Percentiles rank a stretch among this genome's conserved stretches.
Conservation (phyloP, 202 grass and related monocot genomes). For the Hordeum pubiflorum region DNA sequence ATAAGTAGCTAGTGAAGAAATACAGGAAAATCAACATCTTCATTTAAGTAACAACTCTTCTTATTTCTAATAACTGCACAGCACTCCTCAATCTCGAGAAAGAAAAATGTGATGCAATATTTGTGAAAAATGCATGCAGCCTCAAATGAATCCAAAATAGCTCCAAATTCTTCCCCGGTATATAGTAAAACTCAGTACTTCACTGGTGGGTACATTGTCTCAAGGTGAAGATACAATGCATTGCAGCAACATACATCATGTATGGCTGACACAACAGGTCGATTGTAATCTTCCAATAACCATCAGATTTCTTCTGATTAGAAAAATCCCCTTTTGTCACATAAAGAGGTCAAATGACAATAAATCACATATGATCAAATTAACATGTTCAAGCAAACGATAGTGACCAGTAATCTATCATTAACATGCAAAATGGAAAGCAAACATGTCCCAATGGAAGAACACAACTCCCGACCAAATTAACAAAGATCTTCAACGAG, state of each 20-base stretch:
- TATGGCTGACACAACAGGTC: not conserved
- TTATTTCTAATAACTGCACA: slow-evolving; percentile 8
- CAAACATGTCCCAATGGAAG: not conserved
- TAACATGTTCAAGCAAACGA: not conserved
- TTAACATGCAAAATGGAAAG: slow-evolving; percentile 2
- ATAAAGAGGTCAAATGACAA: not conserved
- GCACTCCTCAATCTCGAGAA: not conserved
- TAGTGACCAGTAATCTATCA: not conserved
- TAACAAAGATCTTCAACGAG: slow-evolving; percentile 7
- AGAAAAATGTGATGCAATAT: not conserved
- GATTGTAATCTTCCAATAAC: slow-evolving; percentile 6
- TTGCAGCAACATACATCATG: not conserved
- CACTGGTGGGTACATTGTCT: not conserved
- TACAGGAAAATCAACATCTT: not conserved
- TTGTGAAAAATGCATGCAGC: not conserved
- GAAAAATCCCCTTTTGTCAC: slow-evolving; percentile 9
- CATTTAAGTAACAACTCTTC: not conserved
- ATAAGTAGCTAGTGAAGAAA: not conserved
- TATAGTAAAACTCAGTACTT: not conserved
- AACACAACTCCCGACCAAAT: slow-evolving; percentile 8
- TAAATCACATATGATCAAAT: slow-evolving; percentile 10
- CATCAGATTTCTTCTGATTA: not conserved
- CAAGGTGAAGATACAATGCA: not conserved
- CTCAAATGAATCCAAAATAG: slow-evolving; percentile 9
- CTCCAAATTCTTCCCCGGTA: not conserved